phyloP scores from a whole-genome alignment of 2,329 filamentous ascomycete species.

The Epichloe aotearoae region DNA sequence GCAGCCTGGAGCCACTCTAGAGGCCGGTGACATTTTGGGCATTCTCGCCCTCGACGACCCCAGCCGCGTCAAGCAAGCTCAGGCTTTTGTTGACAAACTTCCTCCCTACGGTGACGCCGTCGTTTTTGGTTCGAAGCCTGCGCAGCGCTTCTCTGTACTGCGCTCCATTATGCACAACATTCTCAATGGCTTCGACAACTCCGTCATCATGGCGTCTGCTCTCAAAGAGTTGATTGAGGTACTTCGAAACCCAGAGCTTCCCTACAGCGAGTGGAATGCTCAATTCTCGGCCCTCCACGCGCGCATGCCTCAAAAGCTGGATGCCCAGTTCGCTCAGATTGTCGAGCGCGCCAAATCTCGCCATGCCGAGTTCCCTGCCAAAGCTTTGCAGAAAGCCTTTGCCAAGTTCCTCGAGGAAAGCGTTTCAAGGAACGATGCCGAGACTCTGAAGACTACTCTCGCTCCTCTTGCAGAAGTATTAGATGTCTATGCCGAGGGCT shows the following conservation, averaged over 20 bases:
- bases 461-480: conserved; percentile 67
- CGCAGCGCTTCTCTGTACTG: conserved; percentile 71
- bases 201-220: conserved; percentile 81
- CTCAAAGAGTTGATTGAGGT: conserved; percentile 85
- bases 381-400: conserved; percentile 72
- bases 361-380: conserved; percentile 80
- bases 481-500: conserved; percentile 67
- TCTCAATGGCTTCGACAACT: conserved; percentile 88
- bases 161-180: conserved; percentile 75
- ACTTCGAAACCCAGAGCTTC: conserved; percentile 75
- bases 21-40: conserved; percentile 96
- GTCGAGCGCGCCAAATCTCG: conserved; percentile 72
- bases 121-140: conserved; percentile 79
- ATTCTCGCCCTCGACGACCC: conserved; percentile 93
- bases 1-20: conserved; percentile 93
- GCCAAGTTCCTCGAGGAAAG: conserved; percentile 83
- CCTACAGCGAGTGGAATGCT: conserved; percentile 91
- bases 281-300: conserved; percentile 95
- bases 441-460: conserved; percentile 59
- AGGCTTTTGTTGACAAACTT: conserved; percentile 83
- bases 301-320: conserved; percentile 90
- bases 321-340: conserved; percentile 66
- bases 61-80: conserved; percentile 88
- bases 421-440: conserved; percentile 57
- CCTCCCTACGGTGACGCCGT: conserved; percentile 78